Base-by-base conservation (phyloP, 2,329 filamentous ascomycete species). In the Diaporthe batatas region DNA sequence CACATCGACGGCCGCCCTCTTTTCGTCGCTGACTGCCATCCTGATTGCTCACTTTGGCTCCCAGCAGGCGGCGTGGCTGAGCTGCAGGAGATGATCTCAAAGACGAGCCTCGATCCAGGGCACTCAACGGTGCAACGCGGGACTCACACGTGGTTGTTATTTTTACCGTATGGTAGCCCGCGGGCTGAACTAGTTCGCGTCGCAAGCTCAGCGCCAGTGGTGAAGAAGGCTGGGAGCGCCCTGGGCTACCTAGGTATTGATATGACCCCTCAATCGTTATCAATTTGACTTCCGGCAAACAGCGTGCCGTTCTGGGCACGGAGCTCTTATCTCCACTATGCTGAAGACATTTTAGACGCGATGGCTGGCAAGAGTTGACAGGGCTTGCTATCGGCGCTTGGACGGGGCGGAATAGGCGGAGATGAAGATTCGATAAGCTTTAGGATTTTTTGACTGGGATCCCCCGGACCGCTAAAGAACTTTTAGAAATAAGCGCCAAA, bases 401-500 rank as follows among this genome's bases (percentile, higher is more conserved):
- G 62, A 65, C 44, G 44, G 29, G 44, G 62, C 62, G 62, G 62
- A 51, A 51, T n/a, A 11, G 21, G 62, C 62, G 62, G 62, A 67
- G 47, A 67, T 53, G 62, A 67, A 34, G 8, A 32, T n/a, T 11
- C 14, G 47, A 67, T 67, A 67, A 67, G 62, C 32, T 67, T 53
- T 23, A 36, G 32, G 21, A 14, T 36, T 39, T 67, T 8, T 6
- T 53, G 62, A 39, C 47, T 44, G 49, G 62, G 62, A 6, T 39
- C 32, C 29, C 44, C 62, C 7, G 39, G 47, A 14, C 7, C 32
- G 25, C 25, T 36, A n/a, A n/a, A n/a, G n/a, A n/a, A n/a, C n/a
- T n/a, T n/a, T n/a, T n/a, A n/a, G n/a, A n/a, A n/a, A n/a, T n/a
- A n/a, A 8, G 62, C 44, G 16, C 32, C 44, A 51, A 29, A 21